Evolutionary conservation across 1,139 yeast species (phyloP).

Genomic region (Pichia inconspicua): DNA sequence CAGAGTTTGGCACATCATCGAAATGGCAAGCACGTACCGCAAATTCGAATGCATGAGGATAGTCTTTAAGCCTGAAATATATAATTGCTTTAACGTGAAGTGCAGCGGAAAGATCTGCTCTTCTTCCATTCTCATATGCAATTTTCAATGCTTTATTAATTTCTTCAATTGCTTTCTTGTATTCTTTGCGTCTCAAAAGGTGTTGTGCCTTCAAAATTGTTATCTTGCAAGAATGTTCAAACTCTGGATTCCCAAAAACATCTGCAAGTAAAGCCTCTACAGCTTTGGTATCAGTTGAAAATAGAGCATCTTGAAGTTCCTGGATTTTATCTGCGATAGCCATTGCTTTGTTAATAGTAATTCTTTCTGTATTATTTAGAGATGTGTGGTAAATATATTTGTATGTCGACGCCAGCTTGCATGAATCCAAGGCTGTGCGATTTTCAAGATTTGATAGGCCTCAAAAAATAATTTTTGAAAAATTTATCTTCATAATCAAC

Average conservation of each 20-base stretch:
- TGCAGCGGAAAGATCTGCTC: conserved; percentile 48
- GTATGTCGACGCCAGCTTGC: neutral
- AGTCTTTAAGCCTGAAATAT: conserved; percentile 35
- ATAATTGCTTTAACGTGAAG: conserved; percentile 54
- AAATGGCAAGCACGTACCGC: conserved; percentile 43
- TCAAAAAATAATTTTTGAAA: no score
- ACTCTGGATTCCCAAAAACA: conserved; percentile 25
- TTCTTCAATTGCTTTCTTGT: conserved; percentile 44
- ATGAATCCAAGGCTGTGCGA: no score
- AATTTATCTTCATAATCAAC: no score
- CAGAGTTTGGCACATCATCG: conserved; percentile 34
- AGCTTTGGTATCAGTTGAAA: conserved; percentile 29
- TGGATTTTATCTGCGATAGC: conserved; percentile 34
- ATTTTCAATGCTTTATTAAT: conserved; percentile 47
- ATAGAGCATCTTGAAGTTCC: conserved; percentile 29
- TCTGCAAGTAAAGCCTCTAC: conserved; percentile 32
- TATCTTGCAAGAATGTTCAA: conserved; percentile 36
- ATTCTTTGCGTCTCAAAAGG: conserved; percentile 44
- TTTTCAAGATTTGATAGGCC: no score
- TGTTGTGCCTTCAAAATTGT: conserved; percentile 26
- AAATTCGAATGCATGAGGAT: conserved; percentile 40
- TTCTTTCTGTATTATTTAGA: neutral
- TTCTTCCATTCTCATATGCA: conserved; percentile 46
- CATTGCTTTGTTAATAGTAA: conserved; percentile 25
- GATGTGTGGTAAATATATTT: no score